phyloP scores from a whole-genome alignment of 768 basidiomycete genomes.

The Hygrophoropsis aurantiaca region DNA sequence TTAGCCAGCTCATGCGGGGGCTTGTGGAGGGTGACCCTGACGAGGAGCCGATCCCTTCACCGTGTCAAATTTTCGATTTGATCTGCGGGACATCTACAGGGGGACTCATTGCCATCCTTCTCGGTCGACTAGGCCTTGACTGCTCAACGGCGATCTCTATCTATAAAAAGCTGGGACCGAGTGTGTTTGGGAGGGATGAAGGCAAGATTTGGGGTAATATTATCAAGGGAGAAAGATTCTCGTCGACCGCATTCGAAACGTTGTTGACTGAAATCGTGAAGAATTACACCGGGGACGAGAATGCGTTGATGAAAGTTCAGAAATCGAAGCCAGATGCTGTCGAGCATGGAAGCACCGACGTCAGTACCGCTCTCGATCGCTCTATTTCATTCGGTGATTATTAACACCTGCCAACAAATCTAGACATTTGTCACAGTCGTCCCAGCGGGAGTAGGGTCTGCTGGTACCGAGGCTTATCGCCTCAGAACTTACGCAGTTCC shows the following conservation, averaged over 20 bases:
- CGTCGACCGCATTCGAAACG: too few relatives aligned
- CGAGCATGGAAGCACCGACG: too few relatives aligned
- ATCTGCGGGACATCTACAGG: constrained; percentile 1
- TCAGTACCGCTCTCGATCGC: too few relatives aligned
- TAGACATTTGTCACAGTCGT: constrained; percentile 3
- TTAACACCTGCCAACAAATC: too few relatives aligned
- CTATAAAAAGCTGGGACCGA: background rate
- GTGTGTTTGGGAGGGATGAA: background rate
- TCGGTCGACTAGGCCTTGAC: constrained; percentile 1
- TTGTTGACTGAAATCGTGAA: too few relatives aligned
- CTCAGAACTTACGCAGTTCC: background rate
- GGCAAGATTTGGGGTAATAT: constrained; percentile 1
- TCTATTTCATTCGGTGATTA: too few relatives aligned
- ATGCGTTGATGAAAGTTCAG: too few relatives aligned
- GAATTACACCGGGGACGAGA: too few relatives aligned
- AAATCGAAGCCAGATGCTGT: too few relatives aligned
- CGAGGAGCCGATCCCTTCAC: background rate
- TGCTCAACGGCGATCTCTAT: constrained; percentile 1
- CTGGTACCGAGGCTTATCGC: background rate
- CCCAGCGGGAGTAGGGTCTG: background rate
- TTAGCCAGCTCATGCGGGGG: background rate
- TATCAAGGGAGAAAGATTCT: background rate
- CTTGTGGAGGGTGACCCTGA: background rate
- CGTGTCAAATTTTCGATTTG: constrained; percentile 3
- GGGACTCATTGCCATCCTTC: constrained; percentile 4